Evolutionary conservation across 1,284 basidiomycete species (phyloP).

Genomic region (Athelia sp.): DNA sequence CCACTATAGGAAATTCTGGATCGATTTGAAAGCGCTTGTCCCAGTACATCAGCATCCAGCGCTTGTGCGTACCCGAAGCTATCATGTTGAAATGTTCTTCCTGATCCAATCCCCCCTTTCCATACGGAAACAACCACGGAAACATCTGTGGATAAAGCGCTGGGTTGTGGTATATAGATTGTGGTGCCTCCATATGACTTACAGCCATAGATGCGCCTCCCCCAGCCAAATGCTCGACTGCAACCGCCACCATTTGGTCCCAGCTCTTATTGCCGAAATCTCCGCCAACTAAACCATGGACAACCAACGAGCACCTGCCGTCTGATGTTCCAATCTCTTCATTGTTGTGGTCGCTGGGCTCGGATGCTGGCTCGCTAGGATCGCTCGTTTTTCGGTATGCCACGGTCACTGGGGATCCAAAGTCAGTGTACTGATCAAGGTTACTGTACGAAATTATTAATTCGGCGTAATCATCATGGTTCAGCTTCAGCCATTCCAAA

Average conservation of each 20-base stretch:
- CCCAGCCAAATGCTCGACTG: conserved; percentile 15
- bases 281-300: conserved; percentile 13
- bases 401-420: conserved; percentile 13
- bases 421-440: conserved; percentile 15
- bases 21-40: conserved; percentile 34
- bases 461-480: conserved; percentile 22
- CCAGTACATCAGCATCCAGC: conserved; percentile 27
- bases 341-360: conserved; percentile 5
- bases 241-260: conserved; percentile 7
- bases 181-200: conserved; percentile 9
- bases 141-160: conserved; percentile 22
- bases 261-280: conserved; percentile 5
- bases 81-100: background rate
- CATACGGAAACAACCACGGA: conserved; percentile 24
- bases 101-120: conserved; percentile 17
- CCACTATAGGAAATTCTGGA: conserved; percentile 28
- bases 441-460: conserved; percentile 18
- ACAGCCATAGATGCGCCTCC: conserved; percentile 14
- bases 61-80: conserved; percentile 14
- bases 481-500: conserved; percentile 24
- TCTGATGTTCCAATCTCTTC: conserved; percentile 11
- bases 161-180: conserved; percentile 20
- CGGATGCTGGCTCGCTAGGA: conserved; percentile 11
- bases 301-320: conserved; percentile 13
- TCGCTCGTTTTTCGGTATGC: conserved; percentile 8